A percentile compares a stretch with the other conserved stretches of the same genome.
phyloP scores from a whole-genome alignment of 768 basidiomycete species.

The Trametes meyenii region DNA sequence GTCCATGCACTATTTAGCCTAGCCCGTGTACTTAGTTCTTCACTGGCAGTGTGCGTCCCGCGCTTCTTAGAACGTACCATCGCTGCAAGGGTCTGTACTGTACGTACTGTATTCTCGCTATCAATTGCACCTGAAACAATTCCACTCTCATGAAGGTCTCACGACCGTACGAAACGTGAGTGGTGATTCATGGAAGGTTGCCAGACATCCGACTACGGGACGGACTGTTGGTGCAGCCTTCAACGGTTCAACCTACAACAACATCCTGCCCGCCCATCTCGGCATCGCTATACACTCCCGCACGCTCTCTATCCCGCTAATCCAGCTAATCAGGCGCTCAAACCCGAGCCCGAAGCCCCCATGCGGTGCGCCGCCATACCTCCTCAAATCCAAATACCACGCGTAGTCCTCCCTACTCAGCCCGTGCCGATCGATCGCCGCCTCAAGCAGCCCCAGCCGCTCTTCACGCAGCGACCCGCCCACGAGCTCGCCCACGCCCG shows the following conservation, averaged over 20 bases:
- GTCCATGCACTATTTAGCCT: constrained; percentile 6
- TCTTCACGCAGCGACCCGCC: constrained; percentile 93
- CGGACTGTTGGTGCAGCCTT: too few relatives aligned
- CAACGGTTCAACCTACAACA: constrained; percentile 50
- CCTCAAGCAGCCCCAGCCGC: constrained; percentile 52
- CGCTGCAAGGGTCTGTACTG: neutral
- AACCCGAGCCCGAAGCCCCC: constrained; percentile 97
- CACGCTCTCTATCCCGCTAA: constrained; percentile 88
- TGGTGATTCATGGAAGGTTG: too few relatives aligned
- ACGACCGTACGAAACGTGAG: too few relatives aligned
- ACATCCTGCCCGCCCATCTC: constrained; percentile 81
- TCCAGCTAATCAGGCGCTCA: constrained; percentile 86
- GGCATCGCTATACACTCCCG: constrained; percentile 93
- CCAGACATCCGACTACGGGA: too few relatives aligned
- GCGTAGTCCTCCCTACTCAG: constrained; percentile 46
- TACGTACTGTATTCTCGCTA: constrained; percentile 10
- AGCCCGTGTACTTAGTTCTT: constrained; percentile 6
- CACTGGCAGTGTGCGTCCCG: neutral
- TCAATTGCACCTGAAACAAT: neutral
- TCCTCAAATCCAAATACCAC: constrained; percentile 86
- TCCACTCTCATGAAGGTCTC: neutral
- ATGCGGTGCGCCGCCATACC: constrained; percentile 87
- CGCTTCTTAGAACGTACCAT: neutral
- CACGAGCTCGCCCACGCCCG: constrained; percentile 83
- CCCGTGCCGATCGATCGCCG: constrained; percentile 51